A percentile compares a stretch with the other conserved stretches of the same genome.
Evolutionary conservation across 495 filamentous ascomycete genomes (phyloP).

Genomic region (Penicillium silybi): DNA sequence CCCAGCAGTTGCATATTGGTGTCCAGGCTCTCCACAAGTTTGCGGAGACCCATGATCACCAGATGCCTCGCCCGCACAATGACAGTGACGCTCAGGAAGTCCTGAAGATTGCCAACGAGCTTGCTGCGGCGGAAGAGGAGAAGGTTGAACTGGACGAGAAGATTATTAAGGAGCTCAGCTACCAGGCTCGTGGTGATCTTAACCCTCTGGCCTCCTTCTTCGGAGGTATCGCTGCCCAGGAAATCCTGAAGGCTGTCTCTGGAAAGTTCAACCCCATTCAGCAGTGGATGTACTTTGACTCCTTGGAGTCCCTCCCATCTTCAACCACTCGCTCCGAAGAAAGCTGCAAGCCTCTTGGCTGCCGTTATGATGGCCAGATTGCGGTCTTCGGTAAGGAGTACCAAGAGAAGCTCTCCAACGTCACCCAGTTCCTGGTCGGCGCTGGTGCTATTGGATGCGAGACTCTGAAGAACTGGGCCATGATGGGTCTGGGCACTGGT

Average conservation of each 20-base stretch:
- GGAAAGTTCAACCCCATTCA: conserved; percentile 93
- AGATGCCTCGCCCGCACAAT: conserved; percentile 77
- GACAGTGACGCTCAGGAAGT: conserved; percentile 79
- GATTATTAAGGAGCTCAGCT: conserved; percentile 87
- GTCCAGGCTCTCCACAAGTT: conserved; percentile 91
- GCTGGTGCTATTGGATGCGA: conserved; percentile 98
- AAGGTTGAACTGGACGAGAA: conserved; percentile 89
- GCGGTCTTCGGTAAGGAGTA: conserved; percentile 92
- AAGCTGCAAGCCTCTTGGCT: conserved; percentile 73
- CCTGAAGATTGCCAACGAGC: conserved; percentile 62
- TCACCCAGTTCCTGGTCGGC: conserved; percentile 90
- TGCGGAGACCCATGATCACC: conserved; percentile 58
- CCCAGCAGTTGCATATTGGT: conserved; percentile 84
- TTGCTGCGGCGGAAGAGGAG: conserved; percentile 61
- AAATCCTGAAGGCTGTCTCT: conserved; percentile 94
- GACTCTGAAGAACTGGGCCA: conserved; percentile 99
- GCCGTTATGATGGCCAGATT: conserved; percentile 94
- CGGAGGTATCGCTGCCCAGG: conserved; percentile 91
- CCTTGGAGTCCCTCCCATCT: conserved; percentile 85
- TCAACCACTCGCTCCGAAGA: conserved; percentile 74
- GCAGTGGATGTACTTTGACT: conserved; percentile 97
- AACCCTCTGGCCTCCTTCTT: conserved; percentile 93
- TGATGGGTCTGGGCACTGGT: conserved; percentile 92
- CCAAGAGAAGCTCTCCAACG: conserved; percentile 87
- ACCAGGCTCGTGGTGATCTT: conserved; percentile 90